Evolutionary conservation across 306 rosid species (phyloP).

Genomic region (Cicer chorassanicum): DNA sequence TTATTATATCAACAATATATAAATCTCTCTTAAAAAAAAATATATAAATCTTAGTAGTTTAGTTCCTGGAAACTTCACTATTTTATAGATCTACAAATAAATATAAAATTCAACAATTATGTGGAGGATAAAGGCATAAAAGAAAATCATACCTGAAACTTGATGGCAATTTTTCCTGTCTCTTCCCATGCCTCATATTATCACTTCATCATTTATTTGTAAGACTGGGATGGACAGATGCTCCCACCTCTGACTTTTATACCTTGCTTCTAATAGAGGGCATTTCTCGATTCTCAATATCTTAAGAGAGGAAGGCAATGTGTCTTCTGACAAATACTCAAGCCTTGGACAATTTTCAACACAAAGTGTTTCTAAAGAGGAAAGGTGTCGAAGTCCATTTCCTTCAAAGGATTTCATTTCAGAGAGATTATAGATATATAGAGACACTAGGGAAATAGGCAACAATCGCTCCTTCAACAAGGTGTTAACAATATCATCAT

Average conservation of each 20-base stretch:
- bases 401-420: neutral
- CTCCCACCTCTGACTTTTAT: neutral
- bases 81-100: no score
- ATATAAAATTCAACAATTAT: no score
- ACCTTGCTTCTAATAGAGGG: neutral
- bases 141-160: neutral
- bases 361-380: neutral
- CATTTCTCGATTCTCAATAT: accelerated
- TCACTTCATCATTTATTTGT: neutral
- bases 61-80: no score
- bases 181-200: neutral
- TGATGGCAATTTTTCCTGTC: no score
- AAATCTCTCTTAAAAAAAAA: no score
- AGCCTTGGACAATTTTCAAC: neutral
- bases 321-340: neutral
- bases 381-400: neutral
- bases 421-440: neutral
- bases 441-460: neutral
- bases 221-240: neutral
- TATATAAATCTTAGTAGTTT: no score
- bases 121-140: no score
- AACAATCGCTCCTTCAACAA: neutral
- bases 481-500: neutral
- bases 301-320: neutral
- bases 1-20: no score